Conservation (phyloP, 2,329 filamentous ascomycete species). For the Pseudopithomyces chartarum region DNA sequence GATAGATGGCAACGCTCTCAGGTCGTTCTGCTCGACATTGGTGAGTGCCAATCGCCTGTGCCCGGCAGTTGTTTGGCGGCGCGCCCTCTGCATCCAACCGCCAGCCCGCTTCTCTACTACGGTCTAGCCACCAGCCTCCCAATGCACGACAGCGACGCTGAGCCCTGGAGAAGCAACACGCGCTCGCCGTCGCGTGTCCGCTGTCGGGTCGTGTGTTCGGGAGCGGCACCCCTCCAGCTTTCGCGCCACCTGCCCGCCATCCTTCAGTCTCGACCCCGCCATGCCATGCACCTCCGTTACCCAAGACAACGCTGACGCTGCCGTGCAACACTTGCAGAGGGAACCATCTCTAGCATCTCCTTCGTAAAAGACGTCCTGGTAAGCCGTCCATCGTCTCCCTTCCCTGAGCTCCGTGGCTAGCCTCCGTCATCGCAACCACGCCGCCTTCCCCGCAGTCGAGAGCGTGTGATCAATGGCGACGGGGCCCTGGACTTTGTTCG, state of each 20-base stretch:
- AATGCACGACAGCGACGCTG: slow-evolving; percentile 18
- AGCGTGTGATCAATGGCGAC: slow-evolving; percentile 30
- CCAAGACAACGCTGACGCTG: slow-evolving; percentile 30
- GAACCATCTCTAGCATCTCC: slow-evolving; percentile 80
- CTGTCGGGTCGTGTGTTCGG: slow-evolving; percentile 12
- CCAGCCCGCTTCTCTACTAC: slow-evolving; percentile 4
- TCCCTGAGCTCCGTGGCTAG: slow-evolving; percentile 18
- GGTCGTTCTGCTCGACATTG: slow-evolving; percentile 63
- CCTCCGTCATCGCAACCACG: slow-evolving; percentile 23
- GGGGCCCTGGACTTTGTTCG: slow-evolving; percentile 21
- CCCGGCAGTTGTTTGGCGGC: slow-evolving; percentile 18
- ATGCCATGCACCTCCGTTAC: slow-evolving; percentile 19
- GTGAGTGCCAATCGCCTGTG: slow-evolving; percentile 48
- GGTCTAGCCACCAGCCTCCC: slow-evolving; percentile 25
- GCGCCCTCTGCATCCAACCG: slow-evolving; percentile 8
- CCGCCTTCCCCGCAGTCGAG: slow-evolving; percentile 34
- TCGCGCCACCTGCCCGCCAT: slow-evolving; percentile 24
- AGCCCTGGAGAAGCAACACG: slow-evolving; percentile 17
- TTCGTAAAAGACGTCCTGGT: slow-evolving; percentile 85
- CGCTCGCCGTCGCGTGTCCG: slow-evolving; percentile 7
- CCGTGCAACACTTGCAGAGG: slow-evolving; percentile 60
- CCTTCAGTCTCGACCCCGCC: slow-evolving; percentile 21
- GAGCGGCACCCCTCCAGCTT: slow-evolving; percentile 37
- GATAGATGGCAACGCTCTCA: slow-evolving; percentile 45
- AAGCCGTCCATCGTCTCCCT: slow-evolving; percentile 50